phyloP scores from a whole-genome alignment of 306 rosid genomes.

The Prunus persica region Prunus_persica_NCBIv2 NC_034009.1:29511501-29512000 shows the following conservation, averaged over 20 bases:
- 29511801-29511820: conserved; percentile 42
- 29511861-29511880: conserved; percentile 89
- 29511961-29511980: not conserved
- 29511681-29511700: conserved; percentile 76
- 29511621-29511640: conserved; percentile 36
- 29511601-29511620: conserved; percentile 1
- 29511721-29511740: conserved; percentile 60
- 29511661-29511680: conserved; percentile 72
- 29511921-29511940: conserved; percentile 87
- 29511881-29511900: conserved; percentile 57
- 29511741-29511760: conserved; percentile 16
- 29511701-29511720: conserved; percentile 90
- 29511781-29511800: conserved; percentile 23
- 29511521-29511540: not conserved
- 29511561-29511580: not conserved
- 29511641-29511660: conserved; percentile 68
- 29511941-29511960: conserved; percentile 55
- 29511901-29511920: conserved; percentile 84
- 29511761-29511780: conserved; percentile 24
- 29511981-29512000: conserved; percentile 5
- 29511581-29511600: not conserved
- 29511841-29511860: conserved; percentile 60
- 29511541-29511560: not conserved
- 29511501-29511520: not conserved
- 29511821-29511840: conserved; percentile 71